Conservation (phyloP, 495 filamentous ascomycete genomes). For the Aspergillus coremiiformis region DNA sequence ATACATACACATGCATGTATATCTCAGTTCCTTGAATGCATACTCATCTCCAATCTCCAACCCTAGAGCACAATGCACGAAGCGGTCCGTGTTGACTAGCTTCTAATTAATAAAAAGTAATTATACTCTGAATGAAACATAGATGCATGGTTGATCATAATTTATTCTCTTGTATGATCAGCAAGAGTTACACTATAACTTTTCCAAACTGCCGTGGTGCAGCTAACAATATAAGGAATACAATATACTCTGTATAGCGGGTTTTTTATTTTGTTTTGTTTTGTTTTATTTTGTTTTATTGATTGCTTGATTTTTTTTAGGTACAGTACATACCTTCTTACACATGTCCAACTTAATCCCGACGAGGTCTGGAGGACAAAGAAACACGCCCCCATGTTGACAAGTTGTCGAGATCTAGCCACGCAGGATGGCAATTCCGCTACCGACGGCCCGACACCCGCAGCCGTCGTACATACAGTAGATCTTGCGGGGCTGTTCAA, state of each 20-base stretch:
- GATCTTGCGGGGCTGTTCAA: constrained; percentile 16
- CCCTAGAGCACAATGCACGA: constrained; percentile 14
- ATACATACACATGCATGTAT: background rate
- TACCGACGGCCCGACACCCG: constrained; percentile 24
- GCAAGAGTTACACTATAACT: constrained; percentile 3
- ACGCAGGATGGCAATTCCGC: constrained; percentile 14
- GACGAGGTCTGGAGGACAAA: background rate
- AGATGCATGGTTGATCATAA: background rate
- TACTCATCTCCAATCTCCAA: background rate
- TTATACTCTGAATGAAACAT: background rate
- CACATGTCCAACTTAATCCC: too few species aligned
- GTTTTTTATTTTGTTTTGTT: too few species aligned
- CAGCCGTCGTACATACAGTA: constrained; percentile 24
- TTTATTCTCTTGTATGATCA: constrained; percentile 1
- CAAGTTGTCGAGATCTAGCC: background rate
- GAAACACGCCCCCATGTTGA: background rate
- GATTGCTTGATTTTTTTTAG: too few species aligned
- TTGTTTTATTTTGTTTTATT: too few species aligned
- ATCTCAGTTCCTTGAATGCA: constrained; percentile 5
- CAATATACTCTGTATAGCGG: too few species aligned
- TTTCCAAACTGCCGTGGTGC: background rate
- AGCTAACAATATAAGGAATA: too few species aligned
- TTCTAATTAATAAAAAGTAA: constrained; percentile 1
- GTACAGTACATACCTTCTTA: too few species aligned
- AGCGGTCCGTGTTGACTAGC: constrained; percentile 16